Evolutionary conservation across 805 yeast species (phyloP), one percentile per base, ranked within the genome.

Genomic region (Wickerhamiella galacta): DNA sequence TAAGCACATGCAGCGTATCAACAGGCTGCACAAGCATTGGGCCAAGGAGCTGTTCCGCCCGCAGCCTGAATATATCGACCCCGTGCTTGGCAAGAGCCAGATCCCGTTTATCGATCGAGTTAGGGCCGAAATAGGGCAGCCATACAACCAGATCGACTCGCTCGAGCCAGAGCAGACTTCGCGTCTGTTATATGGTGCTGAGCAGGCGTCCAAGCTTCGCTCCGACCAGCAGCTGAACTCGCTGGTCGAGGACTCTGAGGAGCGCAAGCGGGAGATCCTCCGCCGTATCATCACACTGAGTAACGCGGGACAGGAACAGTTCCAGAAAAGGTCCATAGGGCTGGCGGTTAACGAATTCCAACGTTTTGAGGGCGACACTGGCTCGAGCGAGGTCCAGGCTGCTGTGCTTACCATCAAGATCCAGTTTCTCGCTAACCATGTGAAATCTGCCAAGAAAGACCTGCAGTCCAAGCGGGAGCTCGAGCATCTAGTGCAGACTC

Each of bases 361-460:
- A 45, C 66, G 93, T 47, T 64, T 67, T 41, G 82, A 74, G 29
- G 94, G 93, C 34, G 96, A 90, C 53, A 80, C 95, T 1, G 95
- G 93, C 3, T 80, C 94, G 2, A 72, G 93, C 34, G 96, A 87
- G 57, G 95, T 85, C 17, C 95, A 85, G 56, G 95, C 96, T 2
- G 96, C 95, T 2, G 67, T 80, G 18, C 59, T 75, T 59, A 82
- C 96, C 0, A 75, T 81, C 31, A 70, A 70, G 47, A 81, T 90
- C 44, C 79, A 76, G 43, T 73, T 70, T 42, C 61, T 80, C 40
- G 80, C 80, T 60, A 66, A 70, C 28, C 95, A 85, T 49, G 66
- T 78, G 35, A 64, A 67, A 44, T 63, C 68, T 32, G 63, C 73
- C 50, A 75, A 72, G 43, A 77, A 83, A 52, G 96, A 87, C 57